Evolutionary conservation across 2,329 filamentous ascomycete genomes (phyloP).

Genomic region (Aspergillus tanneri): DNA sequence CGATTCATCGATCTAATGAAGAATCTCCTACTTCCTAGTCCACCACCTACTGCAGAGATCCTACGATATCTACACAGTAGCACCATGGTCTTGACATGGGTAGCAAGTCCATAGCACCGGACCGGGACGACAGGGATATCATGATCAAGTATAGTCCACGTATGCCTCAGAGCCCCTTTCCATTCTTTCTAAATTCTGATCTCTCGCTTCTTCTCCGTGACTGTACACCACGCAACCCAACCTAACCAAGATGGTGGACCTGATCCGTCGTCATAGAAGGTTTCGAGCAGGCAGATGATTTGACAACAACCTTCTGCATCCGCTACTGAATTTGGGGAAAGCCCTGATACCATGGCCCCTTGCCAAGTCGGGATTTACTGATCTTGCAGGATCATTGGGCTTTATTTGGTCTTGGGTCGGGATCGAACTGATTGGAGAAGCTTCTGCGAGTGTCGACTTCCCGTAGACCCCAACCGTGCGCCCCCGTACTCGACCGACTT

Average conservation of each 20-base stretch:
- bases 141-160: background rate
- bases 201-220: background rate
- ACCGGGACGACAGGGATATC: background rate
- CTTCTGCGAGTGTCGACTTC: background rate
- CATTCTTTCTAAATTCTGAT: background rate
- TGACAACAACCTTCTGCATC: background rate
- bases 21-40: background rate
- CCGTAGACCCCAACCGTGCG: background rate
- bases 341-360: background rate
- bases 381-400: background rate
- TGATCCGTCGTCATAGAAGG: background rate
- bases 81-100: slow-evolving; percentile 1
- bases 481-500: background rate
- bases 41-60: background rate
- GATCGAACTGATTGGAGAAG: background rate
- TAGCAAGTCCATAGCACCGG: background rate
- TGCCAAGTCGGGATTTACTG: background rate
- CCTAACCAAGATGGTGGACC: background rate
- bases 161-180: background rate
- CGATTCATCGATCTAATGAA: background rate
- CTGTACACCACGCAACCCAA: background rate
- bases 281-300: background rate
- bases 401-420: background rate
- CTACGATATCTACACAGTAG: slow-evolving; percentile 6
- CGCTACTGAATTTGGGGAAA: too few species aligned